Base-by-base conservation (phyloP, 2,329 filamentous ascomycete species). In the Emericellopsis atlantica region DNA sequence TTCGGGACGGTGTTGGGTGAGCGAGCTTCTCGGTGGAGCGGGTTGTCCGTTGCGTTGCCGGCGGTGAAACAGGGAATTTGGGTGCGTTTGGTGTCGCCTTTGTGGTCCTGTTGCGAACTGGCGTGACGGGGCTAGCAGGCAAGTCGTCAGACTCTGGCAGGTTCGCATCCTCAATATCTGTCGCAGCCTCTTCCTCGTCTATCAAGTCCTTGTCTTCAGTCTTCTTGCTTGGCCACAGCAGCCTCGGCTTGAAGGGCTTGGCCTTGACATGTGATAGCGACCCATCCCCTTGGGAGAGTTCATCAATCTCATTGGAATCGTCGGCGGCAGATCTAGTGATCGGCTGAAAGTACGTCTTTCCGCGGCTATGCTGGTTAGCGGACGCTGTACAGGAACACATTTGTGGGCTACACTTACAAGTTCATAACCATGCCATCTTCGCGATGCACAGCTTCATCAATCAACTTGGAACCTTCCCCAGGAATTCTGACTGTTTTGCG, bases 331-430 rank as follows among this genome's bases (percentile, higher is more conserved):
- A 36, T 32, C 45, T 44, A 26, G 26, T 15, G 21, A 41, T 58
- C 49, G 81, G 86, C 53, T 79, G 78, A 64, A 86, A 87, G 43
- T 85, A 68, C 55, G 78, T 85, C 67, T 83, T 86, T 56, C 85
- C 85, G 51, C 85, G 85, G 67, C 83, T 88, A 45, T 18, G 41
- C 39, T 39, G 38, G 46, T 58, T 57, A 58, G 52, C 41, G 38
- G 26, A 37, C 42, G 39, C n/a, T 44, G 34, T 21, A 22, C 34
- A 36, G 42, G 36, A 41, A 32, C 29, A 31, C 32, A 26, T 26
- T 15, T 42, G 26, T 6, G 16, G 24, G 40, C 16, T 22, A 36
- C 48, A 79, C 83, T 72, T 70, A 88, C 83, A 90, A 90, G 11
- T 79, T 72, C 51, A 79, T 86, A 45, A 88, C 66, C 54, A 87